Percentiles rank a stretch among this genome's conserved stretches.
These are phyloP conservation scores for Phytophthora pini DNA, from an alignment of 352 stramenopile species.

Conservation along the genomic window DNA sequence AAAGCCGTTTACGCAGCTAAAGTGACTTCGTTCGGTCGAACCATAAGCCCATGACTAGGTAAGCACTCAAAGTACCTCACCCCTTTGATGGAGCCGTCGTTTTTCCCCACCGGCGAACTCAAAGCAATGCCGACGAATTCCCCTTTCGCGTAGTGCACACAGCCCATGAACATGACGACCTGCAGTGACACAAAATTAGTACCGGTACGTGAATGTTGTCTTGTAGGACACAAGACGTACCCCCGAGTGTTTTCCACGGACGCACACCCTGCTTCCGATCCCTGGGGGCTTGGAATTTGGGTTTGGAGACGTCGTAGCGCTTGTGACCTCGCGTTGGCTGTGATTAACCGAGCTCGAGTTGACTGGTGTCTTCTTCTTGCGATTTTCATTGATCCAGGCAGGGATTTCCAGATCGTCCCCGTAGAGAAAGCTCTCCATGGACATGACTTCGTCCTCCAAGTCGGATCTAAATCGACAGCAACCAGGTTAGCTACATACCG, in stretches of 20 bases:
- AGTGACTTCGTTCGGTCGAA: slow-evolving; percentile 54
- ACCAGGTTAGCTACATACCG: neutral
- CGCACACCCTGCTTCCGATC: slow-evolving; percentile 42
- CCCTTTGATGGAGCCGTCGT: slow-evolving; percentile 74
- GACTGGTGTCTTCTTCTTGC: slow-evolving; percentile 2
- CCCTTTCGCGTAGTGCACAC: slow-evolving; percentile 78
- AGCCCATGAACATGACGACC: slow-evolving; percentile 67
- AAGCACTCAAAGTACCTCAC: slow-evolving; percentile 69
- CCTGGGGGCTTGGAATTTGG: slow-evolving; percentile 3
- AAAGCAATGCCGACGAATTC: slow-evolving; percentile 72
- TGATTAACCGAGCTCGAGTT: neutral
- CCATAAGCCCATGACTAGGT: slow-evolving; percentile 70
- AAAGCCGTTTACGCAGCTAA: slow-evolving; percentile 18
- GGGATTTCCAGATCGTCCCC: slow-evolving; percentile 17
- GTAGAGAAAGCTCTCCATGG: slow-evolving; percentile 53
- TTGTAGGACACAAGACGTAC: slow-evolving; percentile 24
- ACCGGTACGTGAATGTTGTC: neutral
- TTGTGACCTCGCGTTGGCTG: slow-evolving; percentile 1
- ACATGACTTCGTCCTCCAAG: slow-evolving; percentile 54
- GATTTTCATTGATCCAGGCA: slow-evolving; percentile 2
- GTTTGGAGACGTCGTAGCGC: neutral
- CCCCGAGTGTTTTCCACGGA: slow-evolving; percentile 47
- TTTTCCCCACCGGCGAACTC: slow-evolving; percentile 69
- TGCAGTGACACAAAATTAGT: slow-evolving; percentile 12
- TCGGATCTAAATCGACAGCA: slow-evolving; percentile 19